Evolutionary conservation across 805 yeast species (phyloP), one percentile per base, ranked within the genome.

Genomic region (Torulaspora maleeae): DNA sequence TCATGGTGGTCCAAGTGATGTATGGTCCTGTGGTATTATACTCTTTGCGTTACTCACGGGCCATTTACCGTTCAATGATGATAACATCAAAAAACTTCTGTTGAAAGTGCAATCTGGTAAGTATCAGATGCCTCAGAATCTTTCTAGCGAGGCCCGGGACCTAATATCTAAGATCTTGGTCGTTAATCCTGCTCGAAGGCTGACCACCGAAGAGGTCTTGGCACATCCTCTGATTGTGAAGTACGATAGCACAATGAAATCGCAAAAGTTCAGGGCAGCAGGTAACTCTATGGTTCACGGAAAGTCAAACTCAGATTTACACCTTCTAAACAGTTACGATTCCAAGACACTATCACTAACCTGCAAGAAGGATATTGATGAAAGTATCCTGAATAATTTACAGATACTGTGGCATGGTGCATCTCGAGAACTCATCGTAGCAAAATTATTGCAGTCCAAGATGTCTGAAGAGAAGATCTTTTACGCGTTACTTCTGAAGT

Each of bases 1-100:
- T 58, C 89, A 85, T 64, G 95, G 95, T 15, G 82, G 86, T 25
- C 89, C 90, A 28, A 81, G 89, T 49, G 95, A 86, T 67, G 83
- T 86, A 33, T 86, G 95, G 95, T 83, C 91, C 5, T 85, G 93
- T 68, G 95, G 95, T 60, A 86, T 86, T 36, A 84, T 86, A 36
- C 68, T 85, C 39, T 86, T 83, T 68, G 93, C 93, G 4, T 67
- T 86, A 38, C 66, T 86, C 46, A 83, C 91, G 2, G 95, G 95
- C 3, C 81, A 86, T 68, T 69, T 86, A 50, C 95, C 95, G 7
- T 86, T 86, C 59, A 91, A 86, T 61, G 93, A 86, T 64, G 87
- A 84, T 50, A 83, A 82, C 57, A 84, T 86, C 56, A 76, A 88
- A 61, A 79, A 76, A 51, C 64, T 86, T 46, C 65, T 86, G 43